Evolutionary conservation across 139 green algal genomes (phyloP), one percentile per base, ranked within the genome.

Genomic region (Coelastrella sp.): DNA sequence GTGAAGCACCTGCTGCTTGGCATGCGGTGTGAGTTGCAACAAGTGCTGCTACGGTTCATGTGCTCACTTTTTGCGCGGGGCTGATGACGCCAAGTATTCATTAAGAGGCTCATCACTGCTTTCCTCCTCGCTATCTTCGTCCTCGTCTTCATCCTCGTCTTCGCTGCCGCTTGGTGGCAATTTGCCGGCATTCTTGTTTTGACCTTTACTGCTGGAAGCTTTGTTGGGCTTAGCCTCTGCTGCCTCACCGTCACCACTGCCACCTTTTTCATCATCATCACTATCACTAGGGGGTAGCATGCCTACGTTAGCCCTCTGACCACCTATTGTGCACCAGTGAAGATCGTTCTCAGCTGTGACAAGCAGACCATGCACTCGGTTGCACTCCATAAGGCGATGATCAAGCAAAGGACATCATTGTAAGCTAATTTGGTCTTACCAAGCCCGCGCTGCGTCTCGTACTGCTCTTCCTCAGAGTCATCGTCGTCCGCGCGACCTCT

Each of bases 231-330:
- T 74, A 22, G 56, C 59, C 80, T 57, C 49, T 68, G 73, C 73
- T 35, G n/a, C 85, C 57, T 14, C 61, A 17, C 74, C 65, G 61
- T 87, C 61, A 27, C 63, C 35, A 10, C 72, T 24, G 20, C 65
- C 93, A 25, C 94, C 95, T 15, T 93, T 92, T 17, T 91, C 91
- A 15, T 95, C 94, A 4, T 93, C 90, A 8, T 97, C 95, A 27
- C 92, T 96, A 73, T 95, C 93, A 68, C 94, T 97, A 0, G 96
- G 96, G 8, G 96, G 96, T 79, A 97, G 76, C 95, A 97, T 95
- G 72, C 96, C 96, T 17, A 93, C 96, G 7, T 84, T 97, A 20
- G 93, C 85, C 11, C 84, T 85, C 91, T 97, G 96, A 7, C 74
- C 92, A 20, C 85, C 91, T 94, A 49, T 17, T 58, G 6, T 8